A percentile compares a stretch with the other conserved stretches of the same genome.
phyloP scores from a whole-genome alignment of 768 basidiomycete species.

The Suillus americanus region DNA sequence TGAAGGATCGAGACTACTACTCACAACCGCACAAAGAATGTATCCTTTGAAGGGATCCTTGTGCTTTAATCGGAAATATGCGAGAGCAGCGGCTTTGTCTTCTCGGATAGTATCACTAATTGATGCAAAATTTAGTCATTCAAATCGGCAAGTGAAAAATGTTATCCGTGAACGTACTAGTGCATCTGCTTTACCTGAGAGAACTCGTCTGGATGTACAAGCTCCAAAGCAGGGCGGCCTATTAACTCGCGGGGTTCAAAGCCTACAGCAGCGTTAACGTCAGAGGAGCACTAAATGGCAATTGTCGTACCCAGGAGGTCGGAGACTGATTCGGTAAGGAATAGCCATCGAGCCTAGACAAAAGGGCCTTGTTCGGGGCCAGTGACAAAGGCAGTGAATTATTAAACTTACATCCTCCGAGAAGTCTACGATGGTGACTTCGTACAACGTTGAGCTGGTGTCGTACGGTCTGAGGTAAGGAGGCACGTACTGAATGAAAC shows the following conservation, averaged over 20 bases:
- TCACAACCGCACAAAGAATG: conserved; percentile 70
- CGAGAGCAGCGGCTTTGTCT: conserved; percentile 79
- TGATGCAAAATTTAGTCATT: conserved; percentile 1
- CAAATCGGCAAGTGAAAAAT: neutral
- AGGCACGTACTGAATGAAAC: conserved; percentile 73
- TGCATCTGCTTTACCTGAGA: conserved; percentile 64
- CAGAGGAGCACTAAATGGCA: neutral
- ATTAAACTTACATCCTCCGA: conserved; percentile 56
- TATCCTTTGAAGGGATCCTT: conserved; percentile 79
- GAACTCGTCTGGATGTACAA: conserved; percentile 82
- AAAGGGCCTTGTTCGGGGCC: conserved; percentile 7
- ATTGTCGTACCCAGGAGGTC: conserved; percentile 56
- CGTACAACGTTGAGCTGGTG: conserved; percentile 11
- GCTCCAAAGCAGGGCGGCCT: conserved; percentile 66
- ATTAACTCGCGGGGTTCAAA: conserved; percentile 74
- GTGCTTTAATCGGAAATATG: conserved; percentile 77
- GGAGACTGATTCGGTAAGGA: conserved; percentile 61
- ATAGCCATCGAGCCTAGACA: conserved; percentile 63
- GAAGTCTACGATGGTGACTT: conserved; percentile 83
- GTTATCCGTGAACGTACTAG: conserved; percentile 46
- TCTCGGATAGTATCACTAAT: conserved; percentile 69
- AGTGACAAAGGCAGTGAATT: neutral
- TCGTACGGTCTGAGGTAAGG: conserved; percentile 4
- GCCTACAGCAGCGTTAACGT: conserved; percentile 40
- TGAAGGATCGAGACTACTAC: conserved; percentile 25